Base-by-base conservation (phyloP, 1,139 yeast genomes). In the Candida anutae region DNA sequence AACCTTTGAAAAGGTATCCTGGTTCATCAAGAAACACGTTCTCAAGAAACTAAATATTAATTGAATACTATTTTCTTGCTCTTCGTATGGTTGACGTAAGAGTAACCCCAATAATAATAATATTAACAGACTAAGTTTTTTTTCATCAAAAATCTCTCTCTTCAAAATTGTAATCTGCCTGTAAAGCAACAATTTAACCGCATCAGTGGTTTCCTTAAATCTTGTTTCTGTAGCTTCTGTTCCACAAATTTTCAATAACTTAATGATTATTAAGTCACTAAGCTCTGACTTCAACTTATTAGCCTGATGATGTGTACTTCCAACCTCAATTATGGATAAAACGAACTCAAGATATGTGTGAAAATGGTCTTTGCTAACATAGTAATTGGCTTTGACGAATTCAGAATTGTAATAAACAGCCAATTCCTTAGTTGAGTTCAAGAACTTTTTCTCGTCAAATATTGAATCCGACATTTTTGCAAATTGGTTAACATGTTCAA, bases 141-240 rank as follows among this genome's bases (percentile, higher is more conserved):
- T 53, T 29, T 47, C 48, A 21, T 49, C 46, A 16, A 68, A 38
- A 2, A 55, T 46, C 2, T 54, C 62, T 5, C 40, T 44, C 10
- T 52, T 48, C 31, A 71, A 56, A 9, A 69, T 43, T 1, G 58
- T 46, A 13, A 60, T 53, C 37, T 71, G 77, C 21, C 69, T 54
- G 34, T 69, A 70, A 21, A 72, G 53, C 29, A 67, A 29, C 25
- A 42, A 44, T 29, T 55, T 64, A 15, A 58, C 43, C 1, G 49
- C 31, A 5, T 45, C 48, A 16, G 49, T 45, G 24, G 48, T 40
- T 4, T 28, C 32, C 10, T 28, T 27, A 6, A 28, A 22, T n/a
- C 26, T 32, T 8, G 31, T 36, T 6, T 27, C 32, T 12, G 19
- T 27, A 6, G 28, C 29, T 8, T 38, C 36, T n/a, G 38, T 40